phyloP scores from a whole-genome alignment of 139 green algal genomes.

The Penium margaritaceum region DNA sequence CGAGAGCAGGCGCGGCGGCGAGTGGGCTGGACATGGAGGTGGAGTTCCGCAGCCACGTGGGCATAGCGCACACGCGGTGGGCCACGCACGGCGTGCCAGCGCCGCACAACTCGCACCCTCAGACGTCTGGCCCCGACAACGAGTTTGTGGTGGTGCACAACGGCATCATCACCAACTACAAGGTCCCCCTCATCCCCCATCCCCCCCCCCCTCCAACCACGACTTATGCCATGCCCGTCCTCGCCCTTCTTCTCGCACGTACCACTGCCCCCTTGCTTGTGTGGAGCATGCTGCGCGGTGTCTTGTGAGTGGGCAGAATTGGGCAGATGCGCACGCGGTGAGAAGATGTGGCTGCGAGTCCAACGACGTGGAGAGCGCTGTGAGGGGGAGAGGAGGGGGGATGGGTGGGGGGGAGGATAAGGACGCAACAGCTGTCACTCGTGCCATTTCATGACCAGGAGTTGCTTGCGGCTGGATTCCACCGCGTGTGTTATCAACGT shows the following conservation, averaged over 20 bases:
- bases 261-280: not conserved
- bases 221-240: not conserved
- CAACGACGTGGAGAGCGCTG: not conserved
- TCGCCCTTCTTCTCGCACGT: not conserved
- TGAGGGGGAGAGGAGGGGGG: too few species aligned
- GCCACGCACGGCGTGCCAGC: constrained; percentile 86
- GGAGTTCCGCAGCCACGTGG: constrained; percentile 37
- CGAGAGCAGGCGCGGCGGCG: constrained; percentile 19
- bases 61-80: constrained; percentile 96
- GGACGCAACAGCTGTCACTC: too few species aligned
- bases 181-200: constrained; percentile 38
- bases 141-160: constrained; percentile 98
- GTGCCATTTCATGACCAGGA: too few species aligned
- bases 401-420: too few species aligned
- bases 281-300: too few species aligned
- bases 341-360: not conserved
- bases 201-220: not conserved
- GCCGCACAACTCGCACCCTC: constrained; percentile 80
- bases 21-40: constrained; percentile 12
- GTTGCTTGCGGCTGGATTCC: too few species aligned
- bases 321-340: too few species aligned
- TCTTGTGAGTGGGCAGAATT: too few species aligned
- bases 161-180: constrained; percentile 99
- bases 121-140: constrained; percentile 57
- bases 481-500: too few species aligned